These are phyloP conservation scores for Solanum microdontum DNA, from an alignment of 257 asterid genomes.

Conservation along the genomic window DNA sequence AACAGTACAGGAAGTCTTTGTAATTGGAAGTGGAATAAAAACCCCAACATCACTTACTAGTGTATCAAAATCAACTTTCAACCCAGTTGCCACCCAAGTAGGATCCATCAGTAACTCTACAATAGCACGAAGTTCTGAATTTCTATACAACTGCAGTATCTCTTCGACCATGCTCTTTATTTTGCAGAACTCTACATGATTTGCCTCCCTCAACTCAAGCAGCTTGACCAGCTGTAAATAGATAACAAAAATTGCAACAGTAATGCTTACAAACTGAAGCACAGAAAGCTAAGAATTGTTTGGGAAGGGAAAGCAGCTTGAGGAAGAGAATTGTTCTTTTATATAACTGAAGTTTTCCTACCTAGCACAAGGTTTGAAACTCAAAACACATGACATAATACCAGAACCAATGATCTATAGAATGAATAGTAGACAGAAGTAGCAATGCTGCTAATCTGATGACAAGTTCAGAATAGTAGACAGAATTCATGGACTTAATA, in stretches of 20 bases:
- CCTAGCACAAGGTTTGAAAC: not conserved
- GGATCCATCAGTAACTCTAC: slow-evolving; percentile 69
- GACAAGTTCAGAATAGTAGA: not conserved
- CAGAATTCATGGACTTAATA: not conserved
- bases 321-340: not conserved
- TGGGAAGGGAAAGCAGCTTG: not conserved
- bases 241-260: not conserved
- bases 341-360: not conserved
- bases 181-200: slow-evolving; percentile 89
- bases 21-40: not conserved
- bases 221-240: slow-evolving; percentile 82
- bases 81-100: slow-evolving; percentile 88
- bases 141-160: slow-evolving; percentile 42
- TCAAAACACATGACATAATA: not conserved
- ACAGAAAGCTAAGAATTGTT: not conserved
- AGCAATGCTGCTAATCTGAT: not conserved
- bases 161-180: slow-evolving; percentile 75
- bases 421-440: not conserved
- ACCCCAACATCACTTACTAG: slow-evolving; percentile 39
- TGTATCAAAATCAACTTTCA: slow-evolving; percentile 66
- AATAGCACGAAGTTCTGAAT: slow-evolving; percentile 53
- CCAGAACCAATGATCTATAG: not conserved
- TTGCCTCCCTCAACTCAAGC: slow-evolving; percentile 91
- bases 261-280: not conserved
- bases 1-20: not conserved